Evolutionary conservation across 106 monocot species (phyloP).

Genomic region (Dioscorea alata): DNA sequence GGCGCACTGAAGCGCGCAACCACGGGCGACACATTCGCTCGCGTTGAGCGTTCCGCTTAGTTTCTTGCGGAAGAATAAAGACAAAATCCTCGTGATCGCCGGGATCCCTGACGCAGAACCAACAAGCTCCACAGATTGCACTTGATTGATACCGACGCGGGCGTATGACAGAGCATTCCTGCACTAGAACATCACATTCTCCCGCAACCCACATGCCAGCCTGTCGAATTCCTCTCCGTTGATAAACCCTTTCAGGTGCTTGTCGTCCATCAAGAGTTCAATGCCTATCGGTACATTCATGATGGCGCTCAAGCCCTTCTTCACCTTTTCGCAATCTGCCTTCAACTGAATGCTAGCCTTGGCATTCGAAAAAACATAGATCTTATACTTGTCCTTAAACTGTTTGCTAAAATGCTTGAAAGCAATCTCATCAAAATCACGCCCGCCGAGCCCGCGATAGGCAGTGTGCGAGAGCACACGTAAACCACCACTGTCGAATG

Average conservation of each 20-base stretch:
- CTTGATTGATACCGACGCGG: constrained; percentile 27
- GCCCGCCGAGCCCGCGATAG: constrained; percentile 63
- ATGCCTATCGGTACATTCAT: constrained; percentile 58
- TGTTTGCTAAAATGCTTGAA: constrained; percentile 54
- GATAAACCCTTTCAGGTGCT: constrained; percentile 80
- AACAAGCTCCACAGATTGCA: constrained; percentile 79
- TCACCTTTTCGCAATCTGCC: constrained; percentile 78
- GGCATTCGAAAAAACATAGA: constrained; percentile 54
- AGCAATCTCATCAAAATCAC: constrained; percentile 83
- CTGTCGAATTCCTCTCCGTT: constrained; percentile 88
- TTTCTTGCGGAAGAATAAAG: constrained; percentile 48
- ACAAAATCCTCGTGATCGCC: constrained; percentile 43
- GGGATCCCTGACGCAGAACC: constrained; percentile 88
- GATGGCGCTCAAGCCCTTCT: constrained; percentile 87
- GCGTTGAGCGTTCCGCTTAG: constrained; percentile 62
- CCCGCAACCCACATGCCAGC: constrained; percentile 48
- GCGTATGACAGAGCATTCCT: constrained; percentile 48
- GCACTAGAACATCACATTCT: constrained; percentile 56
- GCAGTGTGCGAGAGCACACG: constrained; percentile 54
- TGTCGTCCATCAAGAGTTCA: constrained; percentile 96
- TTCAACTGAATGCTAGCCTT: constrained; percentile 52
- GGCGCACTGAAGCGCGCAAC: constrained; percentile 72
- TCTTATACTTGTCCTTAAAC: constrained; percentile 52
- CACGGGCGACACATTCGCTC: constrained; percentile 85
- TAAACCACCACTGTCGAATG: constrained; percentile 44